Percentiles rank a stretch among this genome's conserved stretches.
Evolutionary conservation across 345 rosid species (phyloP).

Genomic region (Moringa oleifera): DNA sequence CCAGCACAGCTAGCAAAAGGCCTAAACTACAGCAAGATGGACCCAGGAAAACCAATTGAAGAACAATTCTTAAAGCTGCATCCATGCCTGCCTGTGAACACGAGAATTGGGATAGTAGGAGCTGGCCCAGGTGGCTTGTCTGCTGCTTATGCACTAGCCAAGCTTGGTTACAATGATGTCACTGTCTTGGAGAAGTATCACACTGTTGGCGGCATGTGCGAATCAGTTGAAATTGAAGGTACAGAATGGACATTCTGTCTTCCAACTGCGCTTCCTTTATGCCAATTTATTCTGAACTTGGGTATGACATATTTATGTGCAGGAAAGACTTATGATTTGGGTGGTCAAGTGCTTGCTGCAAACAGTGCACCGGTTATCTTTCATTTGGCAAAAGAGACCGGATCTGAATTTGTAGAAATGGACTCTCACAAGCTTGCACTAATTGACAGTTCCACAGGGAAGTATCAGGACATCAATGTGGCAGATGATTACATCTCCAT

Average conservation of each 20-base stretch:
- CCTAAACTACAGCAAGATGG: slow-evolving; percentile 29
- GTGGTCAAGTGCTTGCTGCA: slow-evolving; percentile 74
- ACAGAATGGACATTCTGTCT: neutral
- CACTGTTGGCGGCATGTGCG: slow-evolving; percentile 65
- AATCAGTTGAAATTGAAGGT: slow-evolving; percentile 67
- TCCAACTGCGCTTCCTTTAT: too few species aligned
- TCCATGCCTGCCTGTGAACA: slow-evolving; percentile 44
- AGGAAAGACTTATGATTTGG: slow-evolving; percentile 63
- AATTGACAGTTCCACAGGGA: slow-evolving; percentile 47
- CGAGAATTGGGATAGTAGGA: slow-evolving; percentile 57
- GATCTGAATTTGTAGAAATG: slow-evolving; percentile 51
- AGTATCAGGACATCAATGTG: slow-evolving; percentile 45
- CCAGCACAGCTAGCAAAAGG: slow-evolving; percentile 12
- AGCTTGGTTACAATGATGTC: slow-evolving; percentile 53
- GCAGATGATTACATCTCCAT: slow-evolving; percentile 64
- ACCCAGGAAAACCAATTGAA: slow-evolving; percentile 32
- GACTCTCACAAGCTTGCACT: slow-evolving; percentile 62
- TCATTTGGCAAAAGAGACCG: slow-evolving; percentile 53
- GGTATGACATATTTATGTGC: slow-evolving; percentile 3
- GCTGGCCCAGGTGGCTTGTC: slow-evolving; percentile 67
- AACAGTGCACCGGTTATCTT: slow-evolving; percentile 60
- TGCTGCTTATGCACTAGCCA: slow-evolving; percentile 56
- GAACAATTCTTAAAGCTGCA: slow-evolving; percentile 57
- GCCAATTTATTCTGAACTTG: neutral
- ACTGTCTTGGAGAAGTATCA: slow-evolving; percentile 57